Evolutionary conservation across 768 basidiomycete genomes (phyloP).

Genomic region (Phaffia tasmanica): DNA sequence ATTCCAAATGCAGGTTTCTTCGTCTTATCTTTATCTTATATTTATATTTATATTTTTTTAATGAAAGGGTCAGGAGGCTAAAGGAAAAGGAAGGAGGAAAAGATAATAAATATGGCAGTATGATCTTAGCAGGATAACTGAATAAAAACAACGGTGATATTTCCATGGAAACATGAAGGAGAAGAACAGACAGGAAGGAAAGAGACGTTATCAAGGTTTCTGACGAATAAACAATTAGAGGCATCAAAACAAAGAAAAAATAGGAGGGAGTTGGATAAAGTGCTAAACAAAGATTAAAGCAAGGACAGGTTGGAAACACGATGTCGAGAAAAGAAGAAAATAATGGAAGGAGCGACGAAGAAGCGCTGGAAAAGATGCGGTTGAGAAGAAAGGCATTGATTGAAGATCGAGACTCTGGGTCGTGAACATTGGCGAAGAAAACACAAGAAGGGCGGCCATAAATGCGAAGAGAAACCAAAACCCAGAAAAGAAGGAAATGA

Average conservation of each 20-base stretch:
- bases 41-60: too few relatives aligned
- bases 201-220: not conserved
- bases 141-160: not conserved
- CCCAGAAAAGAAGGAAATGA: not conserved
- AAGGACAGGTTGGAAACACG: not conserved
- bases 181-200: slow-evolving; percentile 1
- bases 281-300: not conserved
- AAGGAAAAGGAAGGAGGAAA: not conserved
- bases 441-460: not conserved
- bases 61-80: too few relatives aligned
- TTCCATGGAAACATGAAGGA: not conserved
- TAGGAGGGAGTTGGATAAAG: not conserved
- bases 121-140: not conserved
- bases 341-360: not conserved
- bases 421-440: not conserved
- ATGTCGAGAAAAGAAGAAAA: not conserved
- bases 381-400: not conserved
- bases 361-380: not conserved
- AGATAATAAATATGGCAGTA: not conserved
- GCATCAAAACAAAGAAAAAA: not conserved
- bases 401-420: not conserved
- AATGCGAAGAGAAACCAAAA: not conserved
- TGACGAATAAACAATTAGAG: not conserved
- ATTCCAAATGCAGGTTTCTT: not conserved
- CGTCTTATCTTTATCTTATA: too few relatives aligned